These are phyloP conservation scores for Botrytis paeoniae DNA, from an alignment of 2,329 filamentous ascomycete genomes.

Conservation along the genomic window DNA sequence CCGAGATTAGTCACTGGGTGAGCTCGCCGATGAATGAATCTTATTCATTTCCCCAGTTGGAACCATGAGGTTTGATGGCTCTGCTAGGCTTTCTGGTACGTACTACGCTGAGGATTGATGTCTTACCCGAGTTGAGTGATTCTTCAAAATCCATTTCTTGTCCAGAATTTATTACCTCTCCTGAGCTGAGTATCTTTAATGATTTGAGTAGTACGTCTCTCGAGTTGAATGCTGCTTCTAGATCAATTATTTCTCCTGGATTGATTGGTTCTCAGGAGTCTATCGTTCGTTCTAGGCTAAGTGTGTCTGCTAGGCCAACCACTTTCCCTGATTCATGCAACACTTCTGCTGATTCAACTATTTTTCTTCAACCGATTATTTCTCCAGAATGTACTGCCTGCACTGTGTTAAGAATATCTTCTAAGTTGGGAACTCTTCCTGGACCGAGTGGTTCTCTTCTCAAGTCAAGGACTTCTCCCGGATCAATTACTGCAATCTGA, in stretches of 20 bases:
- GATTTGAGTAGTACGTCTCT: too few species aligned
- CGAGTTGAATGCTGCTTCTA: not conserved
- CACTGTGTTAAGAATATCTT: not conserved
- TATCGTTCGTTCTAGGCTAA: not conserved
- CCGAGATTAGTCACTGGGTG: too few species aligned
- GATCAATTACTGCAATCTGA: not conserved
- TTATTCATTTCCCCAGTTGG: not conserved
- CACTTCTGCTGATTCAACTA: not conserved
- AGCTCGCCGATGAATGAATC: not conserved
- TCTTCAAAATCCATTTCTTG: not conserved
- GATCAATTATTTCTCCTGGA: not conserved
- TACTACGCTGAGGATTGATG: not conserved
- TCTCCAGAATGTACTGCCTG: not conserved
- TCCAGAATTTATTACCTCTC: not conserved
- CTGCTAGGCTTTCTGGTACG: not conserved
- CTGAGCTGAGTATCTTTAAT: not conserved
- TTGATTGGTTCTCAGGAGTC: not conserved
- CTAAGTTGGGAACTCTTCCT: not conserved
- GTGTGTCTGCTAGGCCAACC: not conserved
- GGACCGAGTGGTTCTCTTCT: not conserved
- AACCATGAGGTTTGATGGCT: too few species aligned
- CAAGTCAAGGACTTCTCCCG: not conserved
- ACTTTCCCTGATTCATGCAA: not conserved
- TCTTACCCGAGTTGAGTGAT: not conserved
- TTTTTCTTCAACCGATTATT: not conserved